A percentile compares a stretch with the other conserved stretches of the same genome.
Evolutionary conservation across 2,329 filamentous ascomycete species (phyloP).

Genomic region (Plenodomus biglobosus): DNA sequence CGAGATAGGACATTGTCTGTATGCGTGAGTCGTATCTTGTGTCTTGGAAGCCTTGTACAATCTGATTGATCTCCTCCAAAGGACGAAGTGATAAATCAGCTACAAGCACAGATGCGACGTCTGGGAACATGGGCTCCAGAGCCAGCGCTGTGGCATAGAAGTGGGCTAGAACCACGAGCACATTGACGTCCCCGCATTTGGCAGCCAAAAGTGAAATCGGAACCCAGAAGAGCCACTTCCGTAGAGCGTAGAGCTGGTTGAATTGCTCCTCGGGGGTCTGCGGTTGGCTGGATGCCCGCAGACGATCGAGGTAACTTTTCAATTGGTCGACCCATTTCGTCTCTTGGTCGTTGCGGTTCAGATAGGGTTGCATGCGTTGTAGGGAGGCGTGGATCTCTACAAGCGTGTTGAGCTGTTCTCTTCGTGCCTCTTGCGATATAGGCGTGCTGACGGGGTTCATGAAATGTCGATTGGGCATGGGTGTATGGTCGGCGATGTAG

Average conservation of each 20-base stretch:
- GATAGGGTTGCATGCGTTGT: conserved; percentile 48
- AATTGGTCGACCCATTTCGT: conserved; percentile 53
- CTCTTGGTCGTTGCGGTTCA: conserved; percentile 50
- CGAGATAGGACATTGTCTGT: conserved; percentile 49
- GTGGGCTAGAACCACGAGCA: conserved; percentile 82
- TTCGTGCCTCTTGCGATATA: conserved; percentile 55
- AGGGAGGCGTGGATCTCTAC: conserved; percentile 47
- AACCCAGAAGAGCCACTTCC: conserved; percentile 95
- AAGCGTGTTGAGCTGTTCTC: conserved; percentile 58
- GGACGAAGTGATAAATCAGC: conserved; percentile 69
- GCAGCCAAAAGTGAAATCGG: conserved; percentile 81
- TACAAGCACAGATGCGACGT: conserved; percentile 83
- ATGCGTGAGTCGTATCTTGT: conserved; percentile 46
- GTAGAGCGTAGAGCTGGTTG: conserved; percentile 80
- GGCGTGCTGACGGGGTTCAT: conserved; percentile 69
- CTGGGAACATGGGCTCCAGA: conserved; percentile 87
- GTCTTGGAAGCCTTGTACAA: conserved; percentile 58
- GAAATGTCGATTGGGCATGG: conserved; percentile 40
- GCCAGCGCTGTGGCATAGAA: conserved; percentile 87
- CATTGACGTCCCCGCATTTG: conserved; percentile 72
- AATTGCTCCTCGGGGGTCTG: conserved; percentile 76
- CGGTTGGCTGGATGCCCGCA: conserved; percentile 46
- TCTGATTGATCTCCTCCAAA: conserved; percentile 81
- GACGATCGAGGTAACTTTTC: conserved; percentile 50
- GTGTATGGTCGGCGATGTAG: conserved; percentile 75